Evolutionary conservation across 2,329 filamentous ascomycete species (phyloP).

Genomic region (Pestalotiopsis sp.): DNA sequence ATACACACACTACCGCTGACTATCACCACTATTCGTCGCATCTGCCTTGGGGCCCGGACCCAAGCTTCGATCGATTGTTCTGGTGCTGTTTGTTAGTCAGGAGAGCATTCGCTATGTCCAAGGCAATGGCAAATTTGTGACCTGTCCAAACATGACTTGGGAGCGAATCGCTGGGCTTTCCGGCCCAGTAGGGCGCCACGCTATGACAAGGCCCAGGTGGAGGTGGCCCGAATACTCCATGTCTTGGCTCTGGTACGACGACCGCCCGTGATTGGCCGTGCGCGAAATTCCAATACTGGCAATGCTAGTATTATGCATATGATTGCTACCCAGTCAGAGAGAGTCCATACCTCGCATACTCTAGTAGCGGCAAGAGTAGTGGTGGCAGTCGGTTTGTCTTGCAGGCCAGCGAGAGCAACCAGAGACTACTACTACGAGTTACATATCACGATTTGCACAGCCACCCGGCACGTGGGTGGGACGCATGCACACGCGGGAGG

Average conservation of each 20-base stretch:
- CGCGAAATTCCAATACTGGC: not conserved
- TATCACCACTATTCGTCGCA: not conserved
- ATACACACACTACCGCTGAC: no score
- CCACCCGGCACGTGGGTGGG: conserved; percentile 8
- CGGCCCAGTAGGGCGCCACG: not conserved
- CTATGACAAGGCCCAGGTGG: not conserved
- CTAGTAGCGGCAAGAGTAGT: not conserved
- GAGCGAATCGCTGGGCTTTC: not conserved
- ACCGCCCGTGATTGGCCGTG: not conserved
- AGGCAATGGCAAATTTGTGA: not conserved
- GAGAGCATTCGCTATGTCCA: not conserved
- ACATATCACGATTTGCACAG: not conserved
- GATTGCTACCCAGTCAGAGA: not conserved
- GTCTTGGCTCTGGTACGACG: not conserved
- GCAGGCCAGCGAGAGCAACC: not conserved
- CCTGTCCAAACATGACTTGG: not conserved
- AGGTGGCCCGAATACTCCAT: not conserved
- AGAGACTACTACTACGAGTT: no score
- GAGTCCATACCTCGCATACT: not conserved
- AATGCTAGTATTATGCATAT: not conserved
- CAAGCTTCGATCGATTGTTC: not conserved
- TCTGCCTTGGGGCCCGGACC: not conserved
- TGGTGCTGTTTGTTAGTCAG: no score
- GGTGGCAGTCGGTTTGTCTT: not conserved
- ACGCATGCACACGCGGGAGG: conserved; percentile 1